A percentile compares a stretch with the other conserved stretches of the same genome.
phyloP scores from a whole-genome alignment of 192 early-diverging fungal genomes.

The Obelidium mucronatum region DNA sequence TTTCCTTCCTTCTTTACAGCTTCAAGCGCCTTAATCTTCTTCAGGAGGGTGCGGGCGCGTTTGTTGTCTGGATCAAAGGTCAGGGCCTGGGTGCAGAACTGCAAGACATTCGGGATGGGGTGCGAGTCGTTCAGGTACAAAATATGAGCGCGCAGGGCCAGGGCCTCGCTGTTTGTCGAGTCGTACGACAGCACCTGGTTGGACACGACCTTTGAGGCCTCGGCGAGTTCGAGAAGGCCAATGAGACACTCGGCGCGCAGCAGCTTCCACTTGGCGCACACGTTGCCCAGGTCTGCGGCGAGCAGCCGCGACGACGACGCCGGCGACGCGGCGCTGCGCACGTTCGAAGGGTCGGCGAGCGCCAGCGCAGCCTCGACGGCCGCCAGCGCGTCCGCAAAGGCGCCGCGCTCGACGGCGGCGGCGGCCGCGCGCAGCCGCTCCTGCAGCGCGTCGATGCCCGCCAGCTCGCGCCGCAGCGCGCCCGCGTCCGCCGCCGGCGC shows the following conservation, averaged over 20 bases:
- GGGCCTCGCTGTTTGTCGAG: constrained; percentile 73
- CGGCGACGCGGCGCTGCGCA: constrained; percentile 6
- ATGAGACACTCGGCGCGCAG: constrained; percentile 71
- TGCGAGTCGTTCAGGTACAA: constrained; percentile 72
- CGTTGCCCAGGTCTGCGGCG: constrained; percentile 20
- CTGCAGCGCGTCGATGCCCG: not conserved
- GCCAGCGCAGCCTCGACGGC: constrained; percentile 54
- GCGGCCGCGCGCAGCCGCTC: not conserved
- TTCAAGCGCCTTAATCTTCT: constrained; percentile 71
- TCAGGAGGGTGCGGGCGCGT: constrained; percentile 68
- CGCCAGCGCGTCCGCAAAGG: not conserved
- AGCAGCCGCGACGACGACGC: constrained; percentile 25
- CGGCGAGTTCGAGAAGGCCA: constrained; percentile 65
- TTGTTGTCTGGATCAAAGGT: constrained; percentile 81
- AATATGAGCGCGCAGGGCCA: constrained; percentile 70
- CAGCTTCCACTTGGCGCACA: constrained; percentile 64
- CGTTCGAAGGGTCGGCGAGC: constrained; percentile 47
- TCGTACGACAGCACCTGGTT: constrained; percentile 60
- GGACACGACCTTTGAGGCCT: constrained; percentile 64
- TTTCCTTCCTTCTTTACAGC: constrained; percentile 75
- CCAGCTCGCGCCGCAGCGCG: not conserved
- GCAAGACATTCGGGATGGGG: constrained; percentile 40
- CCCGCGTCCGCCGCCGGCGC: not conserved
- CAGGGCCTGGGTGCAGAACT: constrained; percentile 62
- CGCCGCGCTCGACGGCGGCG: not conserved